A percentile compares a stretch with the other conserved stretches of the same genome.
These are phyloP conservation scores for Pseudogymnoascus sp. DNA, from an alignment of 2,329 filamentous ascomycete genomes.

Conservation along the genomic window DNA sequence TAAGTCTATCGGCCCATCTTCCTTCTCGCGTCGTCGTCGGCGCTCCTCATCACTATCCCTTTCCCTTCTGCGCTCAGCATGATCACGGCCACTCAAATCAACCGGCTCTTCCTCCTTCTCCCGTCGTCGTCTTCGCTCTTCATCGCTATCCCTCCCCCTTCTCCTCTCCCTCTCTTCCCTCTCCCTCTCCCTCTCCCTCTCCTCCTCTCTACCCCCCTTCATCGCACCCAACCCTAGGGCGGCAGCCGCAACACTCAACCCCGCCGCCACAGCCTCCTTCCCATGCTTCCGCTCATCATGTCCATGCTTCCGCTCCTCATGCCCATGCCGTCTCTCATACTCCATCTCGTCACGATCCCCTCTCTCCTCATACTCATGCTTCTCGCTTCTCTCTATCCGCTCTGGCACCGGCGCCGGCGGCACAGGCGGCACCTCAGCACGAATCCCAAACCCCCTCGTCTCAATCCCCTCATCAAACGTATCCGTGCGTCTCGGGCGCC, in stretches of 20 bases:
- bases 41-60: not conserved
- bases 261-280: constrained; percentile 25
- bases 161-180: constrained; percentile 3
- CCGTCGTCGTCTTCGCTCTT: not conserved
- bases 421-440: constrained; percentile 15
- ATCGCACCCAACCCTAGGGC: constrained; percentile 26
- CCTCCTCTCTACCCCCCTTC: constrained; percentile 18
- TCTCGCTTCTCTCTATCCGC: constrained; percentile 9
- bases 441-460: constrained; percentile 22
- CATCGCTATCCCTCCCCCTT: constrained; percentile 9
- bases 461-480: constrained; percentile 25
- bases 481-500: constrained; percentile 21
- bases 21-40: not conserved
- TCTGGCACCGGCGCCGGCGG: constrained; percentile 3
- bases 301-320: constrained; percentile 16
- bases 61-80: not conserved
- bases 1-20: not conserved
- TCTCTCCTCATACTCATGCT: constrained; percentile 8
- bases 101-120: not conserved
- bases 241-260: constrained; percentile 27
- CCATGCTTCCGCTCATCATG: constrained; percentile 20
- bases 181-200: constrained; percentile 8
- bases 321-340: constrained; percentile 6
- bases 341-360: constrained; percentile 8
- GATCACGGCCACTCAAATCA: not conserved